These are phyloP conservation scores for Mucor velutinosus DNA, from an alignment of 371 early-diverging fungal species.

Conservation along the genomic window DNA sequence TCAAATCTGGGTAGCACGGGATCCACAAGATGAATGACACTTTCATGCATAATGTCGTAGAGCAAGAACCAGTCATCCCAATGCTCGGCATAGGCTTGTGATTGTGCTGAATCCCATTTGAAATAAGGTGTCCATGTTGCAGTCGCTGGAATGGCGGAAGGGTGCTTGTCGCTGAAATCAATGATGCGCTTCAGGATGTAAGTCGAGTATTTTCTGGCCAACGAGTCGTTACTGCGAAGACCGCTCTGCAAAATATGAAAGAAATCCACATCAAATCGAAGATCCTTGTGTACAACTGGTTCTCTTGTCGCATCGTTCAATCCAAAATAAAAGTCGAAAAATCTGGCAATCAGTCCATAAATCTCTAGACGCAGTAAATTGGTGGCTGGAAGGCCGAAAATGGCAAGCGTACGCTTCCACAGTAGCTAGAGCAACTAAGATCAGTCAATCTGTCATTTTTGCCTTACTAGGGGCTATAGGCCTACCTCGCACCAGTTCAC, in stretches of 20 bases:
- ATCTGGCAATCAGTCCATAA: slow-evolving; percentile 49
- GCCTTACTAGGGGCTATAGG: no score
- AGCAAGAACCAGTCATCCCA: slow-evolving; percentile 66
- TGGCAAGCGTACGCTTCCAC: slow-evolving; percentile 46
- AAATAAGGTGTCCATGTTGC: slow-evolving; percentile 45
- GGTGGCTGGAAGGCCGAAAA: slow-evolving; percentile 51
- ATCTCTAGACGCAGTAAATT: slow-evolving; percentile 46
- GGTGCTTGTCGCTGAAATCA: slow-evolving; percentile 39
- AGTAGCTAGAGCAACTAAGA: slow-evolving; percentile 33
- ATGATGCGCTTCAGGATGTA: slow-evolving; percentile 50
- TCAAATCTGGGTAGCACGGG: slow-evolving; percentile 51
- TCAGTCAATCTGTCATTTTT: neutral
- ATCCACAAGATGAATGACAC: slow-evolving; percentile 55
- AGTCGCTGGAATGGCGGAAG: neutral
- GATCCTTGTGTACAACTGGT: slow-evolving; percentile 26
- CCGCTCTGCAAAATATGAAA: slow-evolving; percentile 52
- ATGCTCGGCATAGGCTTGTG: slow-evolving; percentile 26
- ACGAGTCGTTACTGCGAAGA: slow-evolving; percentile 42
- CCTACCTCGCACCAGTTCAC: slow-evolving; percentile 39
- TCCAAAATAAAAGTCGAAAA: slow-evolving; percentile 50
- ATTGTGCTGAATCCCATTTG: slow-evolving; percentile 29
- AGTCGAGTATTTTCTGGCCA: slow-evolving; percentile 46
- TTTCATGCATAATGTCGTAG: slow-evolving; percentile 62
- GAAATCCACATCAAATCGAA: slow-evolving; percentile 43
- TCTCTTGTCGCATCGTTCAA: slow-evolving; percentile 8